Evolutionary conservation across 805 yeast genomes (phyloP).

Genomic region (Lipomyces japonicus): DNA sequence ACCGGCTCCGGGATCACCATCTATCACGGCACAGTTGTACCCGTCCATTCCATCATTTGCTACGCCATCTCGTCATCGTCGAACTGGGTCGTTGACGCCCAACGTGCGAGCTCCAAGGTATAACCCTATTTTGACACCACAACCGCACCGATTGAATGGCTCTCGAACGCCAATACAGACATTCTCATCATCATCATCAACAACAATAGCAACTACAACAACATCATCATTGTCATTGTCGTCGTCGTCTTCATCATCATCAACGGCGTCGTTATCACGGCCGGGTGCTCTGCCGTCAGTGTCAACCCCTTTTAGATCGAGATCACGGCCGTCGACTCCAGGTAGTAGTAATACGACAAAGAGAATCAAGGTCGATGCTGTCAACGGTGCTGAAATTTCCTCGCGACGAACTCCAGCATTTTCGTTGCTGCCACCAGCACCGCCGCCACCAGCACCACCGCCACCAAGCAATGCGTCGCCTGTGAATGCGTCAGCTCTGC

Average conservation of each 20-base stretch:
- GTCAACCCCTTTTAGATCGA: slow-evolving; percentile 35
- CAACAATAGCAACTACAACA: too few relatives aligned
- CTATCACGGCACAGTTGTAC: slow-evolving; percentile 17
- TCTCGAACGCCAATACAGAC: too few relatives aligned
- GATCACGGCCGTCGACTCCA: slow-evolving; percentile 32
- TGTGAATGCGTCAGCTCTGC: background rate
- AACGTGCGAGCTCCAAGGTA: slow-evolving; percentile 26
- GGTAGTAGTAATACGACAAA: background rate
- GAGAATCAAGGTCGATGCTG: too few relatives aligned
- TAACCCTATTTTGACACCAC: slow-evolving; percentile 25
- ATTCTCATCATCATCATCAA: too few relatives aligned
- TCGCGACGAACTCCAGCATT: background rate
- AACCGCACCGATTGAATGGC: slow-evolving; percentile 15
- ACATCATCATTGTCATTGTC: too few relatives aligned
- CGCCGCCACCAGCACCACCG: background rate
- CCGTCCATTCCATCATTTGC: slow-evolving; percentile 21
- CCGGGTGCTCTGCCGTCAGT: slow-evolving; percentile 15
- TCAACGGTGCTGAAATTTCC: background rate
- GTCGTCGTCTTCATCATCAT: background rate
- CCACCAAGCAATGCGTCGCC: background rate
- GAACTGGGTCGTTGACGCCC: slow-evolving; percentile 6
- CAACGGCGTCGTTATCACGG: slow-evolving; percentile 7
- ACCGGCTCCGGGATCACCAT: background rate
- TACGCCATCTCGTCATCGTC: slow-evolving; percentile 14
- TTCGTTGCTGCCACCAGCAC: background rate